Conservation (phyloP, 148 eudicot species). For the Heliosperma pusillum region DNA sequence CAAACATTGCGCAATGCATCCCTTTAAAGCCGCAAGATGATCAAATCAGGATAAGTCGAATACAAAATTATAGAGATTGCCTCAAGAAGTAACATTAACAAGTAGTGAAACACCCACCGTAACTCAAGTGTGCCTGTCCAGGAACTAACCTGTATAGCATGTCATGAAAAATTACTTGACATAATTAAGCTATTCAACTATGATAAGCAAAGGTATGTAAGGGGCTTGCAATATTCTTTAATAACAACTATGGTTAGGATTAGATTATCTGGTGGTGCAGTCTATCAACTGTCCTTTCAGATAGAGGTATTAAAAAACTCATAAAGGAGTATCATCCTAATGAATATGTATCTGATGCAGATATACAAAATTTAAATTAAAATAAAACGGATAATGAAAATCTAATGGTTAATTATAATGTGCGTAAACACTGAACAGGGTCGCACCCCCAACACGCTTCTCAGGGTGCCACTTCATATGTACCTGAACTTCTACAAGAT, state of each 20-base stretch:
- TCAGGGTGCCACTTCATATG: conserved; percentile 6
- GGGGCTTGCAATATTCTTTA: neutral
- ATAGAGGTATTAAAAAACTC: neutral
- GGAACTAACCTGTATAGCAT: conserved; percentile 70
- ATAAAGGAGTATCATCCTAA: neutral
- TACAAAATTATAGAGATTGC: neutral
- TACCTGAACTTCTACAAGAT: neutral
- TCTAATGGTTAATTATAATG: too few relatives aligned
- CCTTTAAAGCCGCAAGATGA: conserved; percentile 43
- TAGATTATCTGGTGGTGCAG: neutral
- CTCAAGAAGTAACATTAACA: neutral
- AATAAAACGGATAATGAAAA: too few relatives aligned
- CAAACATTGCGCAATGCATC: conserved; percentile 88
- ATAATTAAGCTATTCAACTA: neutral
- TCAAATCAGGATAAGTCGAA: conserved; percentile 10
- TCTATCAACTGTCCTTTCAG: neutral
- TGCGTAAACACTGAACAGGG: neutral
- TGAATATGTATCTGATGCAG: neutral
- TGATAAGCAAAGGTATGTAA: neutral
- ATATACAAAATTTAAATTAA: neutral
- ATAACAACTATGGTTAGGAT: neutral
- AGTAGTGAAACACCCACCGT: conserved; percentile 47
- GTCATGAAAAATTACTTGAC: conserved; percentile 11
- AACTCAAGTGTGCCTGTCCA: conserved; percentile 89
- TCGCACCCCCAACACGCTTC: neutral